Evolutionary conservation across 2,329 filamentous ascomycete species (phyloP), one percentile per base, ranked within the genome.

Genomic region (Cephalotrichum gorgonifer): DNA sequence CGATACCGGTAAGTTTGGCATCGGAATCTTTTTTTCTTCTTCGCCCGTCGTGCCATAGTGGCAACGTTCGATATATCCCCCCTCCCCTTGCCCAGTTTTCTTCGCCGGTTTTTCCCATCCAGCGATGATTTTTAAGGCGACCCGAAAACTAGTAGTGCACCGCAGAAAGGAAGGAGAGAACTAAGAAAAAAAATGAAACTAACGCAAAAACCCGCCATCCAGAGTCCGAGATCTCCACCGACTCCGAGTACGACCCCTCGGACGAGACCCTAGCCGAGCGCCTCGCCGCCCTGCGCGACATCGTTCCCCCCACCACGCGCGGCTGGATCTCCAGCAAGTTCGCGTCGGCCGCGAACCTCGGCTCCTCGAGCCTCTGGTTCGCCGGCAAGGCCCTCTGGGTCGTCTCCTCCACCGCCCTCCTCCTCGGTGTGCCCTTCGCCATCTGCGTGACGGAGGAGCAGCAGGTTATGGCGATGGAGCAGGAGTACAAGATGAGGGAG

Each of bases 401-500:
- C 50, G 73, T 98, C 51, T 88, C 84, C 69, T 95, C 90, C 55
- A 90, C 85, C 53, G 88, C 88, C 52, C 78, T 98, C 62, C 74
- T 98, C 64, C 72, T 97, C 55, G 90, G 89, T 58, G 88, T 97
- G 47, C 93, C 93, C 50, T 97, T 89, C 76, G 90, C 89, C 51
- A 75, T 98, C 57, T 91, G 89, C 51, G 91, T 89, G 64, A 83
- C 86, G 55, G 93, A 98, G 75, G 93, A 98, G 75, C 89, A 96
- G 76, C 88, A 95, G 74, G 82, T 95, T 65, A 76, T 91, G 56
- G 91, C 95, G 74, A 94, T 96, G 88, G 93, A 98, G 81, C 83
- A 89, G 68, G 91, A 96, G 74, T 89, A 90, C 79, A 83, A 86
- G 68, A 93, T 95, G 88, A 86, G 93, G 67, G 88, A 95, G 78